Conservation (phyloP, 495 filamentous ascomycete species). For the Talaromyces proteolyticus region DNA sequence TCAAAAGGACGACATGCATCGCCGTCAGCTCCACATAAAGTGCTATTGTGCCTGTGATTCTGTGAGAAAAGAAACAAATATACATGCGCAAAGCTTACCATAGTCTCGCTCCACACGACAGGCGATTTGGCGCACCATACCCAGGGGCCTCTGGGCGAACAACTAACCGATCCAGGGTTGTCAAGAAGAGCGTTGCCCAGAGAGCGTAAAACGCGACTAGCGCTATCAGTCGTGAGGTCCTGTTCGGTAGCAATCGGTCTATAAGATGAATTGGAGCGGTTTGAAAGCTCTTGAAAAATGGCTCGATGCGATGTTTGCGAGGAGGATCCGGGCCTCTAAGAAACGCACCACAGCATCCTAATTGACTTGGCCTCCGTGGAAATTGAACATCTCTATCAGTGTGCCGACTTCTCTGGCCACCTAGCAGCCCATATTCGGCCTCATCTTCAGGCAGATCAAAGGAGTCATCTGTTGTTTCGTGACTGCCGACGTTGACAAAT, state of each 20-base stretch:
- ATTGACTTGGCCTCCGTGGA: background rate
- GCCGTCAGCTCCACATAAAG: slow-evolving; percentile 66
- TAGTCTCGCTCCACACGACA: slow-evolving; percentile 44
- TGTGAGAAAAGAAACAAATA: background rate
- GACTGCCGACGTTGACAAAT: background rate
- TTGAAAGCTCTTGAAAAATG: slow-evolving; percentile 56
- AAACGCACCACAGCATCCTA: background rate
- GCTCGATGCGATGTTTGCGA: slow-evolving; percentile 53
- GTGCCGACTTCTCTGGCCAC: background rate
- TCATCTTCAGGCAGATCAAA: slow-evolving; percentile 2
- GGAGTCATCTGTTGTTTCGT: slow-evolving; percentile 1
- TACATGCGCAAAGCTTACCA: slow-evolving; percentile 33
- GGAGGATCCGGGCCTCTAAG: slow-evolving; percentile 54
- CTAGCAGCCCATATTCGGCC: slow-evolving; percentile 1
- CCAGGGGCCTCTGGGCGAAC: slow-evolving; percentile 51
- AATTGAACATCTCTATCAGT: background rate
- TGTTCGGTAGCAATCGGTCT: slow-evolving; percentile 49
- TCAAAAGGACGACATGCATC: slow-evolving; percentile 67
- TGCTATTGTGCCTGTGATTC: slow-evolving; percentile 33
- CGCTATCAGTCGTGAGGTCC: slow-evolving; percentile 41
- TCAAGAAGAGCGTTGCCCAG: slow-evolving; percentile 63
- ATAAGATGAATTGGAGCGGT: slow-evolving; percentile 54
- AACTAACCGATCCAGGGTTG: slow-evolving; percentile 54
- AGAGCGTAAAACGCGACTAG: slow-evolving; percentile 48
- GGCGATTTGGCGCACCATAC: slow-evolving; percentile 51